Base-by-base conservation (phyloP, 345 rosid genomes). In the Mangifera indica region DNA sequence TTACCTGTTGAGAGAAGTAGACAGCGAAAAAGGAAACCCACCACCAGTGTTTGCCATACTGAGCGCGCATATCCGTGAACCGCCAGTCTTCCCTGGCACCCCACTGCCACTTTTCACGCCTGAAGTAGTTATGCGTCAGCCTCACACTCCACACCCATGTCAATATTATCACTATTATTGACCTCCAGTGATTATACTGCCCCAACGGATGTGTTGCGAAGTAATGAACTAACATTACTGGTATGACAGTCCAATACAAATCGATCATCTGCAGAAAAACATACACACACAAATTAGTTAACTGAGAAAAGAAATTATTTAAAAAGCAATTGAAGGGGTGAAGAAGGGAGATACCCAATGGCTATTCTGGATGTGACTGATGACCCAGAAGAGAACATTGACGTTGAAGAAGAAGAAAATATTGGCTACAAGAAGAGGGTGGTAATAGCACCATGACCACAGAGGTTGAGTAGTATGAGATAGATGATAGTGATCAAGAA, bases 21-120 rank as follows among this genome's bases (percentile, higher is more conserved):
- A 95, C 90, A 17, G 97, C 80, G 73, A 95, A 92, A 81, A 54
- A 22, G 32, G 32, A 29, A 29, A 29, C 32, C 32, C 32, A 29
- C 32, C 32, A 29, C 32, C 32, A 95, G 32, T 85, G 85, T 49
- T 83, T 88, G 42, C 98, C 99, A 45, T 92, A 92, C 74, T 92
- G 92, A 21, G 76, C 74, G 24, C 96, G 76, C 89, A 95, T 81
- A 70, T 95, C 98, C 25, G 78, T 80, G 83, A 95, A 95, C 60
- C 99, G 80, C 99, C 99, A 95, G 75, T 95, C 99, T 59, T 95
- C 99, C 72, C 97, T 83, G 60, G 92, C 96, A 26, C 99, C 98
- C 92, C 91, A 95, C 76, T 87, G 88, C 99, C 99, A 95, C 18
- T 89, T 90, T 78, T 92, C 99, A 51, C 99, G 89, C 86, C 99